phyloP scores from a whole-genome alignment of 352 stramenopile species.

The Globisporangium cylindrosporum region DNA sequence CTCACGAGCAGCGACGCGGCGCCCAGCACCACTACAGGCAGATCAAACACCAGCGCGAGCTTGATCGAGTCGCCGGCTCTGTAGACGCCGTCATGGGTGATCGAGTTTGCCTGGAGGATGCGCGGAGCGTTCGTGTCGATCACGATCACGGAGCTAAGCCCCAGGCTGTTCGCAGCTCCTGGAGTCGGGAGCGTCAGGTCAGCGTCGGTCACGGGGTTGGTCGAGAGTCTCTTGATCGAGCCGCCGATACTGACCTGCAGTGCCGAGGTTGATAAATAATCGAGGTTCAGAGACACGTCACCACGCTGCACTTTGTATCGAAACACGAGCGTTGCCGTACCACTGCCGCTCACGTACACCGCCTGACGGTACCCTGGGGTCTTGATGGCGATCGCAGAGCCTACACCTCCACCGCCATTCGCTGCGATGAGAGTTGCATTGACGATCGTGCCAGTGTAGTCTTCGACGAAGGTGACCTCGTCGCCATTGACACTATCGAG shows the following conservation, averaged over 20 bases:
- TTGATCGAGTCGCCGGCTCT: conserved; percentile 41
- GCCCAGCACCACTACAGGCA: conserved; percentile 39
- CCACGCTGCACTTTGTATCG: conserved; percentile 53
- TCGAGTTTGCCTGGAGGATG: conserved; percentile 38
- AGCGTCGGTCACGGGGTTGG: conserved; percentile 44
- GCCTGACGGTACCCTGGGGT: conserved; percentile 51
- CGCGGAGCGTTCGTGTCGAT: conserved; percentile 48
- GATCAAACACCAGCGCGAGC: conserved; percentile 46
- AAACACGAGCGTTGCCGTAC: conserved; percentile 47
- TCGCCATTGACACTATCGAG: conserved; percentile 42
- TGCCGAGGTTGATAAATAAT: conserved; percentile 43
- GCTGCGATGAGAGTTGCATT: conserved; percentile 24
- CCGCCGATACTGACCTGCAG: conserved; percentile 23
- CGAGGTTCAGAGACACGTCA: conserved; percentile 44
- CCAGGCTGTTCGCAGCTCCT: conserved; percentile 40
- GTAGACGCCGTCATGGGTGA: conserved; percentile 66
- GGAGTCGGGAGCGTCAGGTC: conserved; percentile 43
- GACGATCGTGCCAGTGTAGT: conserved; percentile 42
- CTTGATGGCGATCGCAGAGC: conserved; percentile 29
- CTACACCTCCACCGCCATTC: not conserved
- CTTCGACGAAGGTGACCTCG: conserved; percentile 50
- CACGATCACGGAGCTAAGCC: conserved; percentile 28
- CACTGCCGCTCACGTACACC: conserved; percentile 45
- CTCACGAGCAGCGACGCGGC: conserved; percentile 39
- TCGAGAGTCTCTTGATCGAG: conserved; percentile 55